Base-by-base conservation (phyloP, 2,329 filamentous ascomycete species). In the Fusarium penzigii region DNA sequence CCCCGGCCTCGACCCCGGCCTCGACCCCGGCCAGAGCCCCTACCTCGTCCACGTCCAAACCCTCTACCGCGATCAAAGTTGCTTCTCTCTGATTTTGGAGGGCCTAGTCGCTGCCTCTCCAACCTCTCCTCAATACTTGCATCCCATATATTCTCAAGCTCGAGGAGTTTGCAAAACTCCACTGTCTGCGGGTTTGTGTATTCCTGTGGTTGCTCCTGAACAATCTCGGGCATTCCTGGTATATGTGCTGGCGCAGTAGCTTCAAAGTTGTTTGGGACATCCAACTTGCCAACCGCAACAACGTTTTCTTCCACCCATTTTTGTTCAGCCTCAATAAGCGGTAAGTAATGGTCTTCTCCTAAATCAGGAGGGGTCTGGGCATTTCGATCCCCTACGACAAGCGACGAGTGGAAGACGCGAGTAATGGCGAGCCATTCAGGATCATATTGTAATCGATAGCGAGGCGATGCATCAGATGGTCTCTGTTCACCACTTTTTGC, bases 381-480 rank as follows among this genome's bases (percentile, higher is more conserved):
- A 8, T 73, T 67, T 6, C 77, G 77, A 57, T 87, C 78, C 52
- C 90, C 89, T 38, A 93, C 75, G 2, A 75, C 71, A 2, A 94
- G 77, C 39, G 84, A 78, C 3, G 77, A 63, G 39, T 89, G 84
- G 66, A 97, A 95, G 8, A 86, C 87, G 40, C 93, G 88, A 12
- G 87, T 92, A 58, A 99, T 97, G 40, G 94, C 89, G 8, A 99
- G 85, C 93, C 93, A 99, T 74, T 99, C 94, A 11, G 87, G 84
- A 70, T 99, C 94, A 68, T 99, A 97, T 44, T 85, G 76, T 1
- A 97, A 78, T 11, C 75, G 77, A 60, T 84, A 81, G 1, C 85
- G 84, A 17, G 65, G 62, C 1, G 48, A 49, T 5, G 53, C 49
- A 12, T 62, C 17, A 5, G 48, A 50, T 5, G 65, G 61, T 40